Evolutionary conservation across 202 grass and related monocot genomes (phyloP).

Genomic region (Hordeum pubiflorum): DNA sequence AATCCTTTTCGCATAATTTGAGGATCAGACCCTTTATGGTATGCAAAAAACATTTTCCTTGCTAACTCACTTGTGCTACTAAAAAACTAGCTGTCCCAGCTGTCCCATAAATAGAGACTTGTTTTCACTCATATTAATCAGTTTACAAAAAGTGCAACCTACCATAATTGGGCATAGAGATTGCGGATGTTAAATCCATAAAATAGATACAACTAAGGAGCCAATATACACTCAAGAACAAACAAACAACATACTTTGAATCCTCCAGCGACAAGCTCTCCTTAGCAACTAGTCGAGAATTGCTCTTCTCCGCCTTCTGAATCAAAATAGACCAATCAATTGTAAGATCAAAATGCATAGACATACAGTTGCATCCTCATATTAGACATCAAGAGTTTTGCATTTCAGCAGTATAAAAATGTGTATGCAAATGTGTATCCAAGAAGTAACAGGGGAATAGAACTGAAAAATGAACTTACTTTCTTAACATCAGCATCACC

Average conservation of each 20-base stretch:
- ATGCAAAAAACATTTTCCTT: not conserved
- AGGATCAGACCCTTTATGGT: not conserved
- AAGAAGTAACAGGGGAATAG: not conserved
- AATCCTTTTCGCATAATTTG: not conserved
- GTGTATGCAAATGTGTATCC: not conserved
- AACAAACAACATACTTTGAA: constrained; percentile 42
- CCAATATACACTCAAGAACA: not conserved
- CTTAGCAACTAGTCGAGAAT: constrained; percentile 28
- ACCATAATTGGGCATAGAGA: not conserved
- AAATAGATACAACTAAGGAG: not conserved
- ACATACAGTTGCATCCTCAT: not conserved
- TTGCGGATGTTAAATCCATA: not conserved
- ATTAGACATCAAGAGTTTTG: not conserved
- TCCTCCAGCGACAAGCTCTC: constrained; percentile 34
- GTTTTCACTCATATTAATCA: not conserved
- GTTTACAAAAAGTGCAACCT: not conserved
- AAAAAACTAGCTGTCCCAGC: not conserved
- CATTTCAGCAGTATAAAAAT: not conserved
- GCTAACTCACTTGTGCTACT: not conserved
- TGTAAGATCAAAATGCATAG: not conserved
- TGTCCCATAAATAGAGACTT: constrained; percentile 4
- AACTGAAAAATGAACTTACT: constrained; percentile 14
- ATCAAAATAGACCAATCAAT: constrained; percentile 14
- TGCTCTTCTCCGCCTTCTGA: constrained; percentile 33
- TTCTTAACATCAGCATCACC: constrained; percentile 33